Base-by-base conservation (phyloP, 371 early-diverging fungal species). In the Lichtheimia ornata region DNA sequence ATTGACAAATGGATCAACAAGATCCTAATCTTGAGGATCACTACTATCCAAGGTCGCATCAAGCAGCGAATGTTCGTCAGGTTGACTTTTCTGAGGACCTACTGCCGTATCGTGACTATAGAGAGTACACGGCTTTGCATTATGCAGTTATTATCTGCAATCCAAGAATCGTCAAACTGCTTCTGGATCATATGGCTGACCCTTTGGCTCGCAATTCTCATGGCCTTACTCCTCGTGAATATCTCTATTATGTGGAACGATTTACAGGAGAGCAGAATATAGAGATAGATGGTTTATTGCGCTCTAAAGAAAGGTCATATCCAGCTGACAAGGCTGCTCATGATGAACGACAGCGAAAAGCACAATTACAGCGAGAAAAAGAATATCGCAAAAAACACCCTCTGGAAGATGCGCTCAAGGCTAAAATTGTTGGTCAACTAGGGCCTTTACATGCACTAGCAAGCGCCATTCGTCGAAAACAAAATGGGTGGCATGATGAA, bases 61-160 rank as follows among this genome's bases (percentile, higher is more conserved):
- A 80, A 61, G 81, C 75, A 9, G 81, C 77, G 12, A 71, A 73
- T 42, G 62, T 70, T 2, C 68, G 81, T 7, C 77, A 80, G 47
- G 65, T 64, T 0, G 81, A 80, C 45, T 80, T 80, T 35, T 77
- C 75, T 11, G 69, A 71, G 44, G 81, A 80, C n/a, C 42, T 80
- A 5, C 43, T 77, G 35, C 81, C 81, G 11, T 80, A 77, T 41
- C 67, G 81, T 18, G 81, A 80, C 35, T 80, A 80, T 62, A 63
- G 81, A 42, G 75, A 80, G 17, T 81, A 76, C 40, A 85, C 84
- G 0, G 84, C 92, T 0, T 77, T 91, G 50, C 88, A 87, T 56
- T 72, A 87, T 56, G 90, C 90, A 5, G 84, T 84, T 28, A 79
- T 83, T 59, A 84, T 82, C 53, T 87, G 90, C 13, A 84, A 83